Evolutionary conservation across 169 alveolate species (phyloP), one percentile per base, ranked within the genome.

Genomic region (Plasmodium sp.): DNA sequence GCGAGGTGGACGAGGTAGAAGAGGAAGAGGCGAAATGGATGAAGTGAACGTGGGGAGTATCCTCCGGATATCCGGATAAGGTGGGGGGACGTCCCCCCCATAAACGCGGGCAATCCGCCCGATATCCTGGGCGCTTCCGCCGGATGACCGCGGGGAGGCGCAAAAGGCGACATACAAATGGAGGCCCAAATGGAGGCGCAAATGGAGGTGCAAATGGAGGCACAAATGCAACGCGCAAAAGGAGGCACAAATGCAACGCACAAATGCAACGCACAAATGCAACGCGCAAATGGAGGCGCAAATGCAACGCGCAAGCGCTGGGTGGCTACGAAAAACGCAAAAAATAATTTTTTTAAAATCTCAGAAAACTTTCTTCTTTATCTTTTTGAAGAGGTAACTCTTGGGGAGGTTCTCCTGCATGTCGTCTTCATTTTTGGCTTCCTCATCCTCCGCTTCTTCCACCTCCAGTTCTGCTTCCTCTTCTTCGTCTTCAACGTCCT

Each of bases 351-450:
- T 72, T 84, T 43, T 84, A 10, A 22, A 36, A 51, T 10, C 12
- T 67, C 81, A 90, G 14, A 90, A 39, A 18, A 90, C 33, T 36
- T 91, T 91, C 62, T 91, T 91, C 58, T 91, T 91, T 41, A 91
- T 91, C 74, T 91, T 91, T 91, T 82, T 91, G 72, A 81, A 91
- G 14, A 91, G n/a, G 51, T 81, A 91, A 51, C 83, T 91, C 80
- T 80, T 81, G 7, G 95, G 95, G 5, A 91, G 92, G 83, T 91
- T 81, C 41, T 91, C 83, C 75, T 91, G 84, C 27, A 91, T 91
- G 58, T 91, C 95, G 14, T 67, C 56, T 39, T 41, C 75, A 58
- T 79, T 80, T 41, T 27, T 51, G 5, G 45, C 3, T 27, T 88
- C 82, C 31, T 12, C 51, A 73, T 84, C 84, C 16, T 36, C 41